Evolutionary conservation across 352 stramenopile species (phyloP), one percentile per base, ranked within the genome.

Genomic region (Phytopythium litorale): DNA sequence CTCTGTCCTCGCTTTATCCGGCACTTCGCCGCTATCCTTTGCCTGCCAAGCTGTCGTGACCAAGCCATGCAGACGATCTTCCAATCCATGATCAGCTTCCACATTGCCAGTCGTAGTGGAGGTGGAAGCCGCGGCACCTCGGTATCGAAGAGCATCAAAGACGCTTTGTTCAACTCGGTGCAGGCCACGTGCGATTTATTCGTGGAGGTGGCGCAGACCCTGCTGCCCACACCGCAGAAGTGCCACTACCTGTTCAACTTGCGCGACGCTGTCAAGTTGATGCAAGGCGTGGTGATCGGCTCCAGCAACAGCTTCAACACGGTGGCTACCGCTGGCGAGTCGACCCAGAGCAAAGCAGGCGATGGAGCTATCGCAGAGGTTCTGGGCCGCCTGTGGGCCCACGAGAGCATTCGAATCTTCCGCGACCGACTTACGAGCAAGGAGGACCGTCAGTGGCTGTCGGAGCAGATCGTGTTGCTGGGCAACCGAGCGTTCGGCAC

Each of bases 401-500:
- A 98, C 58, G 94, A 98, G 63, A 83, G 69, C 35, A 81, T 92
- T 60, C 75, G 94, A 2, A 92, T 98, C 3, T 98, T 98, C 57
- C 89, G 95, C 19, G 94, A 98, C 63, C 91, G 94, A 9, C 65
- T 98, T 4, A 85, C 94, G 40, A 90, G 91, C 18, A 74, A 72
- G 4, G 60, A 58, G 4, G 94, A 98, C 57, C 88, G 96, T 62
- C 55, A 65, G 28, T 97, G 89, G 87, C 89, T 98, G 59, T 91
- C 88, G 0, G 75, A 94, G 25, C 75, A 94, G 32, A 73, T 97
- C 1, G 67, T 96, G 4, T 55, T 75, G 38, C 66, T 97, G 12
- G 67, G 80, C 2, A 90, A 89, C 21, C 62, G 69, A 37, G 56
- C 65, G 0, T 91, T 97, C 52, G 71, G 81, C 4, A 62, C 94